These are phyloP conservation scores for Westerdykella aurantiaca DNA, from an alignment of 2,329 filamentous ascomycete species.

Conservation along the genomic window DNA sequence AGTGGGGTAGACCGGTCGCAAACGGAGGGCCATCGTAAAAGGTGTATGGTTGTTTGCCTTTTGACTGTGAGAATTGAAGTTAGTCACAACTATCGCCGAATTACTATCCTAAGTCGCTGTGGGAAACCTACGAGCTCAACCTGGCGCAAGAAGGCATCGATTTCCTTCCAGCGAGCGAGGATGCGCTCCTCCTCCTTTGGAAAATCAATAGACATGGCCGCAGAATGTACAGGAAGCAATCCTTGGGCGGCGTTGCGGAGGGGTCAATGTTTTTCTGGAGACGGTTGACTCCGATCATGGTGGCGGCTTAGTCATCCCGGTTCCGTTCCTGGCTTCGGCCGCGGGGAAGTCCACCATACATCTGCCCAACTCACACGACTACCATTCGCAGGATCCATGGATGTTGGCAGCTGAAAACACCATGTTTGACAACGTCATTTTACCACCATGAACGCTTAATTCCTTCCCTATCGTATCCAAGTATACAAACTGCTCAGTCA, in stretches of 20 bases:
- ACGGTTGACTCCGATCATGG: constrained; percentile 16
- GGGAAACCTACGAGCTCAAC: constrained; percentile 57
- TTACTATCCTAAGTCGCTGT: background rate
- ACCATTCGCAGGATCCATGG: no score
- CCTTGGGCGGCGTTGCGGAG: constrained; percentile 18
- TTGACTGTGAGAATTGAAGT: constrained; percentile 45
- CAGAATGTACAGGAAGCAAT: constrained; percentile 4
- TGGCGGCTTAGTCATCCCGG: constrained; percentile 3
- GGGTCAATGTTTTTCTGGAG: constrained; percentile 24
- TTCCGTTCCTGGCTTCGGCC: no score
- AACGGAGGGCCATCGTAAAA: constrained; percentile 73
- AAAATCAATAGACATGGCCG: constrained; percentile 79
- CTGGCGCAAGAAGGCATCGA: constrained; percentile 84
- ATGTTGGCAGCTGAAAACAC: no score
- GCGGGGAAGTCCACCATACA: no score
- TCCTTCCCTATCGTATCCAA: no score
- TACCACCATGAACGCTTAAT: no score
- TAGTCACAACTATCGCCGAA: constrained; percentile 4
- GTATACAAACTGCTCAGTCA: no score
- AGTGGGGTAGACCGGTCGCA: constrained; percentile 56
- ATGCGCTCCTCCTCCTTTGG: constrained; percentile 83
- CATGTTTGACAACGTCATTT: no score
- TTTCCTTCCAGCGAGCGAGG: constrained; percentile 82
- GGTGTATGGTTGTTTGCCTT: constrained; percentile 76
- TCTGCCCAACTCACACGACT: no score